Conservation (phyloP, 2,329 filamentous ascomycete species). For the Aspergillus viridinutans region DNA sequence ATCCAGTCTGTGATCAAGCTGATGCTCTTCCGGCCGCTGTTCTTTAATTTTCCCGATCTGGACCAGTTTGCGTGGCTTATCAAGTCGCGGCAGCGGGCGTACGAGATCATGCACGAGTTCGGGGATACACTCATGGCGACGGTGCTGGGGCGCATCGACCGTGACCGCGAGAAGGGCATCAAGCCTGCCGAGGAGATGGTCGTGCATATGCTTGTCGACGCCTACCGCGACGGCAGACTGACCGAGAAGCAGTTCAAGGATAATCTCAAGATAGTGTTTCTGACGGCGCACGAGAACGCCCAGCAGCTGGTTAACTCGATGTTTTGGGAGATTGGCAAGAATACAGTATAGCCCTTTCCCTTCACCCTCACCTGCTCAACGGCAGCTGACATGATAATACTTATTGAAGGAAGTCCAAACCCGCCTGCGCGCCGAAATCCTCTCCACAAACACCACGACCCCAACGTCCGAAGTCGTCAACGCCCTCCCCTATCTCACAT, state of each 20-base stretch:
- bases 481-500: conserved; percentile 41
- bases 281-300: conserved; percentile 43
- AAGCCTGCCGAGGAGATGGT: conserved; percentile 14
- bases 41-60: conserved; percentile 25
- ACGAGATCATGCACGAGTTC: conserved; percentile 24
- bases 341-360: conserved; percentile 10
- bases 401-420: conserved; percentile 23
- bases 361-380: not conserved
- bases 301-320: conserved; percentile 36
- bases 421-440: conserved; percentile 29
- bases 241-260: conserved; percentile 39
- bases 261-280: conserved; percentile 39
- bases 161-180: not conserved
- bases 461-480: conserved; percentile 25
- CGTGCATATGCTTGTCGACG: conserved; percentile 19
- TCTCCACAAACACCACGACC: conserved; percentile 2
- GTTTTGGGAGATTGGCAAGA: conserved; percentile 36
- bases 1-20: conserved; percentile 24
- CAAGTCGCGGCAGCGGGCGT: conserved; percentile 17
- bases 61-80: conserved; percentile 20
- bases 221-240: conserved; percentile 20
- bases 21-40: conserved; percentile 23
- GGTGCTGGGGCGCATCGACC: conserved; percentile 6
- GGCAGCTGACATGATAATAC: not conserved
- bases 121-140: conserved; percentile 14